Base-by-base conservation (phyloP, 2,329 filamentous ascomycete species). In the Beauveria scarabaeidicola region DNA sequence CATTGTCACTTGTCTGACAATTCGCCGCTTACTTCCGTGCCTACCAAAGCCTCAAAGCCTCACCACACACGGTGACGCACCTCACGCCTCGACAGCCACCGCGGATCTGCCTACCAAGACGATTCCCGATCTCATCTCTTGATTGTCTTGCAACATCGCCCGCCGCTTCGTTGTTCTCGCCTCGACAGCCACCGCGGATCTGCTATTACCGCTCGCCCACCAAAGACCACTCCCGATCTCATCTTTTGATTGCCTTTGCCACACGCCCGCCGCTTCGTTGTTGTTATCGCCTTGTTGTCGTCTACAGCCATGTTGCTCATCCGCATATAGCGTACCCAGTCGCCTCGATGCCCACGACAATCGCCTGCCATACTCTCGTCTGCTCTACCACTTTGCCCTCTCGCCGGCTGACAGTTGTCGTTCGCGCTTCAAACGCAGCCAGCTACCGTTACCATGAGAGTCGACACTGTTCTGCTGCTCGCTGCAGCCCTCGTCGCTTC, bases 371-470 rank as follows among this genome's bases (percentile, higher is more conserved):
- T 43, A 25, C n/a, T 29, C 15, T 32, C n/a, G 23, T 23, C 15
- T 6, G 27, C 27, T 23, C 38, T 13, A 36, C n/a, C 25, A 9
- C 25, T 44, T 38, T 44, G 13, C 36, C 46, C 38, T 43, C 46
- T 58, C 38, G 36, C n/a, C 9, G 25, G 55, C 47, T 23, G n/a
- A 32, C 23, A 51, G 38, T 48, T 60, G 43, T 38, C 36, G 32
- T 21, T 29, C 40, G 43, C 50, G 58, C 44, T 53, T 36, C 51
- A 44, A 41, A 48, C 58, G 51, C 51, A 8, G 23, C 43, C 58
- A 41, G 15, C 48, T 19, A 38, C 52, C 41, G 53, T 19, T 38
- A 63, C 46, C 15, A 67, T 68, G 66, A 67, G 61, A 59, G 19
- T 61, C 43, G 50, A 46, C 19, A 47, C 61, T 40, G 46, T 48